Percentiles rank a stretch among this genome's conserved stretches.
Evolutionary conservation across 345 rosid genomes (phyloP).

Genomic region (Mallotus nudiflorus): DNA sequence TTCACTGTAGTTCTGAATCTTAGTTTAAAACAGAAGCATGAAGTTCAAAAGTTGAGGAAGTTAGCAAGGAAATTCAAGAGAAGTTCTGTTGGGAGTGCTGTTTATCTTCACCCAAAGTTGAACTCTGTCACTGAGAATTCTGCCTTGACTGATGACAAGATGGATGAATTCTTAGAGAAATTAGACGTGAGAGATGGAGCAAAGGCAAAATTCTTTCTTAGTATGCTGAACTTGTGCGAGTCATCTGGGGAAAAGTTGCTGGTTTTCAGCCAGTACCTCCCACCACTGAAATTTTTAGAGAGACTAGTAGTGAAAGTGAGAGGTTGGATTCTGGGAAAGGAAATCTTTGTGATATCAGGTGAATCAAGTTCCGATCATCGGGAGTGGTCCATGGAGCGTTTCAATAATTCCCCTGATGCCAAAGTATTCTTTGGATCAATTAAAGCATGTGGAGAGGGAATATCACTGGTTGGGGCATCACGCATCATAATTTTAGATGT

Average conservation of each 20-base stretch:
- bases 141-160: slow-evolving; percentile 40
- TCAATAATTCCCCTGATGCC: slow-evolving; percentile 70
- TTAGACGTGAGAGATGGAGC: slow-evolving; percentile 65
- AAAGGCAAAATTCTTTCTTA: slow-evolving; percentile 78
- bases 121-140: slow-evolving; percentile 36
- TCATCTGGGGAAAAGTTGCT: slow-evolving; percentile 67
- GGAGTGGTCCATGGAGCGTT: slow-evolving; percentile 74
- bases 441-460: slow-evolving; percentile 95
- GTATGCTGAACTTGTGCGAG: slow-evolving; percentile 60
- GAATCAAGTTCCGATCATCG: slow-evolving; percentile 68
- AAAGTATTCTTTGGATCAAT: slow-evolving; percentile 90
- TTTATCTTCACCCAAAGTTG: slow-evolving; percentile 69
- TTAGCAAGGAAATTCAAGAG: slow-evolving; percentile 57
- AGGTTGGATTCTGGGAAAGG: slow-evolving; percentile 63
- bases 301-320: slow-evolving; percentile 46
- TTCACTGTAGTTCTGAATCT: slow-evolving; percentile 74
- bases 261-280: slow-evolving; percentile 82
- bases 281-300: slow-evolving; percentile 70
- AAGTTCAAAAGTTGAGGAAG: slow-evolving; percentile 46
- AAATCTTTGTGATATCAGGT: slow-evolving; percentile 73
- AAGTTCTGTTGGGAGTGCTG: slow-evolving; percentile 60
- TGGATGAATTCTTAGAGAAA: slow-evolving; percentile 54
- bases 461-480: slow-evolving; percentile 90
- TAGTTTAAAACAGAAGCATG: slow-evolving; percentile 52
- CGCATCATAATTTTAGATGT: slow-evolving; percentile 77